phyloP scores from a whole-genome alignment of 306 rosid genomes.

The Urtica urens region DNA sequence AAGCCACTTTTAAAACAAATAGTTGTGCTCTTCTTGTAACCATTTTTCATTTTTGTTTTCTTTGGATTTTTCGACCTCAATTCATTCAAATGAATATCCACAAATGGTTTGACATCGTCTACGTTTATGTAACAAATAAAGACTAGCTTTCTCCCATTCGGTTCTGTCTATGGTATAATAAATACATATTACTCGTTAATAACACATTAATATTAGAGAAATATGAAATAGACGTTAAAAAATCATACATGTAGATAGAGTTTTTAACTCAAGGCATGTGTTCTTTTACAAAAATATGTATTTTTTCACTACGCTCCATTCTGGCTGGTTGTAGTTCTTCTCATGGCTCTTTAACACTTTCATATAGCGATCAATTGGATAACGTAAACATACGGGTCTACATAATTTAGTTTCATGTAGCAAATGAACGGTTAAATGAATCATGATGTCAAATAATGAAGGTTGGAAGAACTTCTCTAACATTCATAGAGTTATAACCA shows the following conservation, averaged over 20 bases:
- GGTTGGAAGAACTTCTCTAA: no score
- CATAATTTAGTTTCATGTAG: not conserved
- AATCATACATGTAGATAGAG: not conserved
- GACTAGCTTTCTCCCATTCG: not conserved
- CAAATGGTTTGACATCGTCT: not conserved
- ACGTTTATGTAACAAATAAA: not conserved
- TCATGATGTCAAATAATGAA: not conserved
- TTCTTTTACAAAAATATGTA: not conserved
- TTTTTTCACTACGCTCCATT: not conserved
- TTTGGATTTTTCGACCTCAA: not conserved
- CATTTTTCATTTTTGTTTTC: not conserved
- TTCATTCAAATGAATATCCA: not conserved
- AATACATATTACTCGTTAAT: not conserved
- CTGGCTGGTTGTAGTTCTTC: not conserved
- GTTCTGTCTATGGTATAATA: not conserved
- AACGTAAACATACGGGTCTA: not conserved
- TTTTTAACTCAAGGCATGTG: not conserved
- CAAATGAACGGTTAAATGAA: not conserved
- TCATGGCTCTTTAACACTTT: not conserved
- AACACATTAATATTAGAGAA: no score
- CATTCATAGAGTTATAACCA: not conserved
- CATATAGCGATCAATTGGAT: not conserved
- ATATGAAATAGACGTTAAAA: not conserved
- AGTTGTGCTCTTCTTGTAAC: not conserved
- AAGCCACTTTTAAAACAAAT: not conserved